Evolutionary conservation across 2,329 filamentous ascomycete species (phyloP), one percentile per base, ranked within the genome.

Genomic region (Aspergillus sergii): DNA sequence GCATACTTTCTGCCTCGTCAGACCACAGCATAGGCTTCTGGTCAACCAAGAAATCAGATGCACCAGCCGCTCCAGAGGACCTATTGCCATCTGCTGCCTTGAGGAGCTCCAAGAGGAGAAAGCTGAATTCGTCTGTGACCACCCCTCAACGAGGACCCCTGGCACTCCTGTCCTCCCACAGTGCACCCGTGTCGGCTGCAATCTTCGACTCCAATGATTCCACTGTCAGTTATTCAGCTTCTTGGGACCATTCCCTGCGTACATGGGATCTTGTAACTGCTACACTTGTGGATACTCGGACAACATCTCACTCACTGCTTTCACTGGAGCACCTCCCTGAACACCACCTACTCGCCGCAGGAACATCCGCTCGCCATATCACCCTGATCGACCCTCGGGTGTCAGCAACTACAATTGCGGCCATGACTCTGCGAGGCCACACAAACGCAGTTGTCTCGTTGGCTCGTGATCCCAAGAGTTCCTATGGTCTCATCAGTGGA

Each of bases 381-480:
- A 94, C 93, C 0, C 85, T 99, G n/a, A 87, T 98, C 69, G 95
- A 99, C 77, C 94, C 94, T 4, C 88, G 95, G 59, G 90, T 88
- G 34, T 91, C 89, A 4, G 91, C 93, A 4, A 86, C 88, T 1
- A 86, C 89, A 1, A 91, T 94, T 28, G 88, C 90, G 12, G 92
- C 93, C 46, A 92, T 97, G 88, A 97, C 93, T n/a, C 86, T 97
- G 23, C 87, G 93, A 39, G 94, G 94, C 0, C 94, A 98, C 80
- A 88, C 88, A 64, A 97, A 97, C 81, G 84, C 84, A 8, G 85
- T 90, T 12, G 85, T 88, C 2, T 80, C 81, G n/a, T 79, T 91
- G 45, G 83, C 85, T 14, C 80, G 80, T 12, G 85, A 88, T 69
- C 87, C 87, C 0, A 85, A 87, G 46, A 94, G 90, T 73, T 88